Base-by-base conservation (phyloP, 805 yeast species). In the Yamadazyma sp. region DNA sequence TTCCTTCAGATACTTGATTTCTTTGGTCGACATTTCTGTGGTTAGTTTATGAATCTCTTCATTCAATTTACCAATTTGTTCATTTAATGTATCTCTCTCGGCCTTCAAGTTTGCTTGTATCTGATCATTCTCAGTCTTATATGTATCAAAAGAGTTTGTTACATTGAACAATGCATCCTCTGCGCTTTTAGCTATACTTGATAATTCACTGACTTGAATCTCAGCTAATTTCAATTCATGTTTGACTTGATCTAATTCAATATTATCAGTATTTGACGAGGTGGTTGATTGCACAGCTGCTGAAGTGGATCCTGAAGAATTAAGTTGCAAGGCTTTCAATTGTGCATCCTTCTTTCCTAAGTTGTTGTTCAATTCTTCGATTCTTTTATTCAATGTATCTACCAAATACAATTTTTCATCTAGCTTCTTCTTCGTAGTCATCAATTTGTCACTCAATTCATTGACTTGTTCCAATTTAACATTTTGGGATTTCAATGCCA, bases 81-180 rank as follows among this genome's bases (percentile, higher is more conserved):
- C 38, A 7, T 45, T 39, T 21, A 59, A 44, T 3, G 31, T 33
- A n/a, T 47, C 41, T 35, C 53, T 62, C 33, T 59, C 69, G 5
- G 42, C 33, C 11, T 43, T 30, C 22, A 65, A 43, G 6, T 39
- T 28, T 8, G 45, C 32, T 23, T 49, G 39, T 24, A 50, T 53
- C 2, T 40, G 36, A 4, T 61, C 61, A 11, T 48, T 36, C 6
- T 61, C 58, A 5, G 15, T 33, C 36, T 51, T 63, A 29, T 50
- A 59, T n/a, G 52, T 48, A 19, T 65, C 86, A 51, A 73, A 82
- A 1, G 80, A 64, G 14, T 62, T 60, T 19, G 75, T 78, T 40
- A 85, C 62, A 30, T 70, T 65, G 24, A 62, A 57, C 24, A 86
- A 63, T 4, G 88, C 78, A 34, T 73, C 75, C 50, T 86, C 94